Evolutionary conservation across 2,329 filamentous ascomycete genomes (phyloP), one percentile per base, ranked within the genome.

Genomic region (Fusarium papillatum): DNA sequence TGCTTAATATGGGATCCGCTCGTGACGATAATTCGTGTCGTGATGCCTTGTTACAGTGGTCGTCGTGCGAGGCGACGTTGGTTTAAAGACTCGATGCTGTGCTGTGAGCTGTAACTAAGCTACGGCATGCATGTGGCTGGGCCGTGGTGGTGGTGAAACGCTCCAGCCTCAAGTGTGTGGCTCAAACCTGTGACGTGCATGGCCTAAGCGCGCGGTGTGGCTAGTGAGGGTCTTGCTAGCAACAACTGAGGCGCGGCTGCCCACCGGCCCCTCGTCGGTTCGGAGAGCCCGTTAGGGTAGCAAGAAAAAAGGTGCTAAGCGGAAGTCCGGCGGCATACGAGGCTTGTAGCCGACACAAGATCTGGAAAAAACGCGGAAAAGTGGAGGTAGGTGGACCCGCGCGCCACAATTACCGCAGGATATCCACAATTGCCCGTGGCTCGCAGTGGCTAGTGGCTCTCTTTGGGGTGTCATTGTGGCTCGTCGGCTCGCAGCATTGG

Each of bases 301-400:
- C 50, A n/a, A 34, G 5, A 36, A 66, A 69, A 71, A 68, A 65
- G 60, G 46, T 57, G 64, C 26, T 65, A 67, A 69, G 59, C 78
- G 78, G 72, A 80, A 80, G 69, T 80, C 78, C 78, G 78, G 76
- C 79, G 79, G 79, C 76, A 77, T 80, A 80, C 79, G 79, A 80
- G 79, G 74, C 75, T 76, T 80, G 76, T 70, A 74, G 77, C 78
- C 78, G 78, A 80, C 72, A 69, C 64, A 73, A 71, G 43, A 69
- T 67, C 64, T 71, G 68, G 73, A 80, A 80, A 80, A 78, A 68
- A 48, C 76, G 70, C 79, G 72, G 71, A 80, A 80, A 79, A 79
- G 76, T 78, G 78, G 78, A 70, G 68, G 70, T 13, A 4, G 50
- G 76, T 79, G 77, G 77, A 72, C 64, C 57, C 60, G 26, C 34